These are phyloP conservation scores for Fusarium sp. DNA, from an alignment of 2,329 filamentous ascomycete genomes.

Conservation along the genomic window DNA sequence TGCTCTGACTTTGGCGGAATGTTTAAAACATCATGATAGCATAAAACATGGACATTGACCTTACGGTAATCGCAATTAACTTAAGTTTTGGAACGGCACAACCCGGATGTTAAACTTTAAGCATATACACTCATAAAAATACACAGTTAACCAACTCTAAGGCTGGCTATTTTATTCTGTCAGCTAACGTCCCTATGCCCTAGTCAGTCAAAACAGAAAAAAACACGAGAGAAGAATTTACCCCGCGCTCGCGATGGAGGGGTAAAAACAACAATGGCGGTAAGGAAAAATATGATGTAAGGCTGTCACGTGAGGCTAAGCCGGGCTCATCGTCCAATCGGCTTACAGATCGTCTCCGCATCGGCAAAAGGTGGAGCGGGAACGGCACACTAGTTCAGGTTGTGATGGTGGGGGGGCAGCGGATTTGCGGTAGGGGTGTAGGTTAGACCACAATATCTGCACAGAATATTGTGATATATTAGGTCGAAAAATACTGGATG, in stretches of 20 bases:
- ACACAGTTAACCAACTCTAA: background rate
- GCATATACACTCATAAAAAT: background rate
- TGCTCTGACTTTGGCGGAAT: background rate
- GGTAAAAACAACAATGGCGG: constrained; percentile 32
- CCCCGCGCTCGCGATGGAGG: constrained; percentile 37
- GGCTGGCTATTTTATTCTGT: constrained; percentile 20
- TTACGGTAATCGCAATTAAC: background rate
- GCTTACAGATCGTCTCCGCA: constrained; percentile 28
- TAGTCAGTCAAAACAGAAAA: background rate
- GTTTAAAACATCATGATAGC: background rate
- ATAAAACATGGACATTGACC: background rate
- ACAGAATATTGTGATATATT: background rate
- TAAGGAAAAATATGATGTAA: constrained; percentile 39
- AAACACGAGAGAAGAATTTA: constrained; percentile 18
- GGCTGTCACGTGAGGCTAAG: constrained; percentile 9
- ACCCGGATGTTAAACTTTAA: background rate
- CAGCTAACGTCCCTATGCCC: background rate
- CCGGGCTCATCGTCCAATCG: constrained; percentile 27
- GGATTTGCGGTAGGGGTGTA: constrained; percentile 37
- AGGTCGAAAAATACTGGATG: background rate
- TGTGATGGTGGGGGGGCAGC: constrained; percentile 20
- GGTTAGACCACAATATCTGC: constrained; percentile 20
- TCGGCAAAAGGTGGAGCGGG: constrained; percentile 35
- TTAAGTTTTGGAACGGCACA: background rate
- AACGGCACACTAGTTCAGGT: constrained; percentile 38